Conservation (phyloP, 1,139 yeast genomes). For the Yamadazyma triangularis region DNA sequence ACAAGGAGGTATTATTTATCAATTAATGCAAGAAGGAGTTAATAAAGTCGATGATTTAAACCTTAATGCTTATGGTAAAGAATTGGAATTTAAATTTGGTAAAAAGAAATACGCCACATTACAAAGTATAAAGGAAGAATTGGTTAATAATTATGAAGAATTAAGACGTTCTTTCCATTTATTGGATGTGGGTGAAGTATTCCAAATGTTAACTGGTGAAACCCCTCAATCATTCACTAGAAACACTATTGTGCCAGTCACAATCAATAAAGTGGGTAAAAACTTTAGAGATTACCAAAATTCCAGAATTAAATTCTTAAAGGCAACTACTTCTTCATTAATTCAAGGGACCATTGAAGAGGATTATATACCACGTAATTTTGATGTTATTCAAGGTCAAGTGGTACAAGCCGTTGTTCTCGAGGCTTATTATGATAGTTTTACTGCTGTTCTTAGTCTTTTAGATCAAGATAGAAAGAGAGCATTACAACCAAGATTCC, state of each 20-base stretch:
- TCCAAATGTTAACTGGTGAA: constrained; percentile 89
- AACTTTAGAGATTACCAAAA: constrained; percentile 33
- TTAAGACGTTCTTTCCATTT: constrained; percentile 67
- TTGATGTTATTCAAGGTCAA: constrained; percentile 57
- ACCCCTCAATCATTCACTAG: constrained; percentile 60
- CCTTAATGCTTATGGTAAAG: constrained; percentile 91
- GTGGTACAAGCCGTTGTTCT: constrained; percentile 81
- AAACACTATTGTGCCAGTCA: constrained; percentile 78
- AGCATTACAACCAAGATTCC: constrained; percentile 49
- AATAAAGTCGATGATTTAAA: constrained; percentile 83
- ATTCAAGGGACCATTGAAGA: constrained; percentile 72
- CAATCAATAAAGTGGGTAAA: constrained; percentile 53
- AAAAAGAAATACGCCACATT: constrained; percentile 78
- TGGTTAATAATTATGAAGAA: constrained; percentile 84
- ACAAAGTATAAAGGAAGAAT: constrained; percentile 84
- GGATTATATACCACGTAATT: constrained; percentile 55
- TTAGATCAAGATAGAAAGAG: constrained; percentile 60
- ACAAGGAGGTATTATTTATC: constrained; percentile 80
- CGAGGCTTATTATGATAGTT: constrained; percentile 64
- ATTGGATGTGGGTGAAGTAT: constrained; percentile 69
- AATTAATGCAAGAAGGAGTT: constrained; percentile 77
- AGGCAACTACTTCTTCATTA: constrained; percentile 70
- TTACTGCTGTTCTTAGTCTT: constrained; percentile 71
- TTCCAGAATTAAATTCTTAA: constrained; percentile 37
- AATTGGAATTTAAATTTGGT: constrained; percentile 71